A percentile compares a stretch with the other conserved stretches of the same genome.
These are phyloP conservation scores for Sindora glabra DNA, from an alignment of 306 rosid genomes.

Conservation along the genomic window DNA sequence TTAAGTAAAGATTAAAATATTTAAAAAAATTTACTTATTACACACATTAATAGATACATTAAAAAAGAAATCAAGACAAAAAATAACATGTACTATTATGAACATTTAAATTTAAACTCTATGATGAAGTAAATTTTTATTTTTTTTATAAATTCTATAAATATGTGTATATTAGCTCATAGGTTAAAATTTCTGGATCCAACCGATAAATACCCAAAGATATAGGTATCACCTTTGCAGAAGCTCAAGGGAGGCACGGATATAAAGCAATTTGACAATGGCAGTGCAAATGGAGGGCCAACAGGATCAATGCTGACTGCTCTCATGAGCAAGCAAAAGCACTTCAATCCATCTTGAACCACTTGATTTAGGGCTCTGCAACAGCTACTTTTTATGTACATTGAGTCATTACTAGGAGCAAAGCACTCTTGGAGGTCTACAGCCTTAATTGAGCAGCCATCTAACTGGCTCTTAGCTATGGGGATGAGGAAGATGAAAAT, in stretches of 20 bases:
- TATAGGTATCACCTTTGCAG: neutral
- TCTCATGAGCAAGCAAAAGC: constrained; percentile 4
- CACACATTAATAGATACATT: no score
- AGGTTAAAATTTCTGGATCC: no score
- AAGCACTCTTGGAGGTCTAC: constrained; percentile 7
- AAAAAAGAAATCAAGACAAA: no score
- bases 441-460: neutral
- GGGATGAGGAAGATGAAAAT: neutral
- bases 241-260: neutral
- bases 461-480: neutral
- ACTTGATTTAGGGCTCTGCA: constrained; percentile 6
- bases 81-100: no score
- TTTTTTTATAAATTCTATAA: no score
- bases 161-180: no score
- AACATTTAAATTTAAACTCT: no score
- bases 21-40: no score
- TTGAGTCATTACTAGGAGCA: neutral
- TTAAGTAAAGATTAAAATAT: no score
- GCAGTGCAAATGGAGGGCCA: neutral
- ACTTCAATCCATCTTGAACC: neutral
- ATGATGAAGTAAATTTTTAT: no score
- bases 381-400: neutral
- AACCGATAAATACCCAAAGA: no score
- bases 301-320: neutral
- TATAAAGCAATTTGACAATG: constrained; percentile 6